Percentiles rank a stretch among this genome's conserved stretches.
Conservation (phyloP, 169 alveolate species). For the Plasmodium ovale region DNA sequence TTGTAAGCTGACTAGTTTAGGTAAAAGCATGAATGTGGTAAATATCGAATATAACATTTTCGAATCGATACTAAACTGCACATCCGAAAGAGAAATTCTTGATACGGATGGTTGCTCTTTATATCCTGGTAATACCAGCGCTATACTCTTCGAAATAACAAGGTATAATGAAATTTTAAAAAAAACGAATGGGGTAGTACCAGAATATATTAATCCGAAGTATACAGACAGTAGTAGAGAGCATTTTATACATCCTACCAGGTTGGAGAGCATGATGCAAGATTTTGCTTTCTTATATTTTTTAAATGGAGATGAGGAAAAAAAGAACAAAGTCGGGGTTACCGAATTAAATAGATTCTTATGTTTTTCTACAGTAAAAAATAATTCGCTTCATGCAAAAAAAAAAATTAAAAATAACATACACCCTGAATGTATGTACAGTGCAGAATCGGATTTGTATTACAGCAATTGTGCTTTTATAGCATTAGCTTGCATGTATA, state of each 20-base stretch:
- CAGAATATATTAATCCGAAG: conserved; percentile 95
- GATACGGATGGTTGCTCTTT: conserved; percentile 87
- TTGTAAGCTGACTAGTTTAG: conserved; percentile 81
- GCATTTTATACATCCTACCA: conserved; percentile 90
- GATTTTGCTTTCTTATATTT: conserved; percentile 85
- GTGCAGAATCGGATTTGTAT: conserved; percentile 89
- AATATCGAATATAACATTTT: conserved; percentile 92
- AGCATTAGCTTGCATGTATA: conserved; percentile 82
- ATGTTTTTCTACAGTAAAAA: conserved; percentile 91
- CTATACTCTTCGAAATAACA: conserved; percentile 85
- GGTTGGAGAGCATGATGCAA: conserved; percentile 95
- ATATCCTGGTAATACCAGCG: conserved; percentile 92
- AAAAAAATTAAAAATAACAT: conserved; percentile 78
- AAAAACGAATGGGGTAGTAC: conserved; percentile 91
- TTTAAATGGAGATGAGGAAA: background rate
- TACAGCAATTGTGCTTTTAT: conserved; percentile 82
- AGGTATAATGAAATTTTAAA: conserved; percentile 86
- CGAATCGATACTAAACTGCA: conserved; percentile 87
- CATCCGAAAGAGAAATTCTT: conserved; percentile 84
- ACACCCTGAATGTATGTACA: conserved; percentile 87
- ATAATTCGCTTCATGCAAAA: conserved; percentile 85
- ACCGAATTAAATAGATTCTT: conserved; percentile 86
- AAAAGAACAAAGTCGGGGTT: conserved; percentile 84
- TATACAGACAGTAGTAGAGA: conserved; percentile 90
- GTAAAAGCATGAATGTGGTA: conserved; percentile 80